Evolutionary conservation across 768 basidiomycete genomes (phyloP), one percentile per base, ranked within the genome.

Genomic region (Asterophora parasitica): DNA sequence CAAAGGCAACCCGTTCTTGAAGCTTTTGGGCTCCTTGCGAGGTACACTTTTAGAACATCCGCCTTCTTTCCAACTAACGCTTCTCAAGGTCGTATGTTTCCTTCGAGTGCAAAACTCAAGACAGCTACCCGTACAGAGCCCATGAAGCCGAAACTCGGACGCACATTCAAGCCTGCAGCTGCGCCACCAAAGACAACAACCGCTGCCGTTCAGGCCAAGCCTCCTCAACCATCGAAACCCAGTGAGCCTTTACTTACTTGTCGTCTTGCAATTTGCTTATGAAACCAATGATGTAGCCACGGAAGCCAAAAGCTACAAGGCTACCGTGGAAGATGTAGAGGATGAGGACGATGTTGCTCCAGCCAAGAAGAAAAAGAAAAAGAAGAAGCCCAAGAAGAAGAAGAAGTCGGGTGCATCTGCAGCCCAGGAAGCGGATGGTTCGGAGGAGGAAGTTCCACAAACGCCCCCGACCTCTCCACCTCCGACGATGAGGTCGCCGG

Each of bases 1-100:
- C 44, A 83, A 82, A 58, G 78, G 74, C 15, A 92, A 92, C 58
- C 85, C 88, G 0, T 90, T 92, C 62, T 62, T 91, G 56, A 89
- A 83, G 60, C 63, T 90, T 30, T 68, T 92, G 53, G 82, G 83
- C 30, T 83, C 85, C 11, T 61, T 92, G 48, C 75, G 83, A 78
- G 89, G 88, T 82, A 46, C 30, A 65, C 52, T 32, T 15, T 34
- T 13, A 37, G 20, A 35, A 37, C 4, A 23, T 23, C 23, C 23
- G 6, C 23, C 23, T 16, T 8, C 15, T 7, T 41, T 27, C 23
- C 15, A 31, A 43, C 47, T 53, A 44, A 27, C 46, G 30, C 27
- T 19, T 26, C 2, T 49, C 15, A 27, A 88, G 86, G 86, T 7
- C 83, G 87, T 12, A 74, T 87, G 74, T 85, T 77, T 52, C 69